phyloP scores from a whole-genome alignment of 805 yeast genomes.

The Lachancea meyersii region DNA sequence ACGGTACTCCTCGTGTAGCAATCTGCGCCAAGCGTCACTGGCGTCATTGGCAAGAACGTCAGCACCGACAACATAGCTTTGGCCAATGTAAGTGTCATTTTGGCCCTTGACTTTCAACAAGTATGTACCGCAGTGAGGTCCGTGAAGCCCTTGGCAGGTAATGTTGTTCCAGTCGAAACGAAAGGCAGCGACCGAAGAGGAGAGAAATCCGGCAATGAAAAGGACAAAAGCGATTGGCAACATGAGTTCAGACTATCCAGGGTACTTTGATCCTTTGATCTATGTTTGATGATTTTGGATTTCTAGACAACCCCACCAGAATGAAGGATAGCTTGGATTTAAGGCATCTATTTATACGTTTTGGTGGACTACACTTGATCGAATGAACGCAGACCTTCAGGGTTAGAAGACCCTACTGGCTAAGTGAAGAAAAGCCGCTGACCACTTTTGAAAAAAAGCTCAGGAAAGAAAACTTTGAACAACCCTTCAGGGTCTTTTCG shows the following conservation, averaged over 20 bases:
- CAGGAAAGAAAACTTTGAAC: too few relatives aligned
- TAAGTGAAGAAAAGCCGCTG: too few relatives aligned
- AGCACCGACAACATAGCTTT: conserved; percentile 13
- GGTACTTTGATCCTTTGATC: background rate
- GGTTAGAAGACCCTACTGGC: too few relatives aligned
- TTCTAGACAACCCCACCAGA: too few relatives aligned
- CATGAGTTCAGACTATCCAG: background rate
- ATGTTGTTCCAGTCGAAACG: conserved; percentile 13
- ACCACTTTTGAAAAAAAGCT: too few relatives aligned
- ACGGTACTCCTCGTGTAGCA: conserved; percentile 10
- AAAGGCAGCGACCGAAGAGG: conserved; percentile 10
- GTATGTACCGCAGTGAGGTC: conserved; percentile 16
- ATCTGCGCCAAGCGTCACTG: conserved; percentile 14
- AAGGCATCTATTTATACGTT: too few relatives aligned
- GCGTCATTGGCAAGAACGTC: conserved; percentile 12
- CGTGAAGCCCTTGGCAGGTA: conserved; percentile 14
- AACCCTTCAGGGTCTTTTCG: too few relatives aligned
- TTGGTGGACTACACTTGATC: too few relatives aligned
- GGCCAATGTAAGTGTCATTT: conserved; percentile 12
- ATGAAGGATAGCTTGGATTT: too few relatives aligned
- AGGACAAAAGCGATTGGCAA: background rate
- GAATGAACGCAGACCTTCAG: too few relatives aligned
- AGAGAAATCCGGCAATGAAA: background rate
- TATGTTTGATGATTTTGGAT: too few relatives aligned
- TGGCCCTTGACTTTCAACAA: conserved; percentile 12